Evolutionary conservation across 768 basidiomycete species (phyloP).

Genomic region (Russula lepida): DNA sequence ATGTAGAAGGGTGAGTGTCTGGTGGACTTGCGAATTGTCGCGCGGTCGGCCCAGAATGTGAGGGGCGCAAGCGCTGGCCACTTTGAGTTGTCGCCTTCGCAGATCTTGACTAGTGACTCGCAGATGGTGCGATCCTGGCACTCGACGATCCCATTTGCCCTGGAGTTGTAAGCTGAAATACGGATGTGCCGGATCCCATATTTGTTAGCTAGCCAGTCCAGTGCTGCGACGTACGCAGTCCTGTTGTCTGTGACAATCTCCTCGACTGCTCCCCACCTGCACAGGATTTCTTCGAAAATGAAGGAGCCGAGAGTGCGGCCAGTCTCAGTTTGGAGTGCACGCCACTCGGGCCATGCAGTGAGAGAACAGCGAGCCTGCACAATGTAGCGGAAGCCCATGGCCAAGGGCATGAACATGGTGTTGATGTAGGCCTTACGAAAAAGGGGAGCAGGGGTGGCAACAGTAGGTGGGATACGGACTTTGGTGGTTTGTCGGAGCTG

Average conservation of each 20-base stretch:
- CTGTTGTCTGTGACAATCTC: too few relatives aligned
- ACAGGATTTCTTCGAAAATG: too few relatives aligned
- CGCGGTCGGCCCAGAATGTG: constrained; percentile 32
- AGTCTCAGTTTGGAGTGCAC: too few relatives aligned
- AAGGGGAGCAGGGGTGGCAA: background rate
- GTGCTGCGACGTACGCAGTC: too few relatives aligned
- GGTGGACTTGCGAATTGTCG: constrained; percentile 25
- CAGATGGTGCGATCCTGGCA: constrained; percentile 22
- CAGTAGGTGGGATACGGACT: too few relatives aligned
- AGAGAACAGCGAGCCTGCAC: background rate
- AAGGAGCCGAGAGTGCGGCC: too few relatives aligned
- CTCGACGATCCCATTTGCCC: constrained; percentile 34
- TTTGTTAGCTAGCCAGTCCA: background rate
- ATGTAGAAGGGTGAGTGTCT: too few relatives aligned
- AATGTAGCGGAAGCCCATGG: background rate
- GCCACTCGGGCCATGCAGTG: too few relatives aligned
- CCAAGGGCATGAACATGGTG: background rate
- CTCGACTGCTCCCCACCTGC: too few relatives aligned
- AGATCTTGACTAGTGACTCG: constrained; percentile 31
- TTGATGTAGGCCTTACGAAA: background rate
- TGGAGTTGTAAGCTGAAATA: constrained; percentile 31
- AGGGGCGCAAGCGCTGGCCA: constrained; percentile 27
- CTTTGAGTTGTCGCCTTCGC: constrained; percentile 26
- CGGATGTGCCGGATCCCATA: constrained; percentile 24
- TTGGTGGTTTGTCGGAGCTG: too few relatives aligned